Evolutionary conservation across 2,329 filamentous ascomycete genomes (phyloP), one percentile per base, ranked within the genome.

Genomic region (Nemania abortiva): DNA sequence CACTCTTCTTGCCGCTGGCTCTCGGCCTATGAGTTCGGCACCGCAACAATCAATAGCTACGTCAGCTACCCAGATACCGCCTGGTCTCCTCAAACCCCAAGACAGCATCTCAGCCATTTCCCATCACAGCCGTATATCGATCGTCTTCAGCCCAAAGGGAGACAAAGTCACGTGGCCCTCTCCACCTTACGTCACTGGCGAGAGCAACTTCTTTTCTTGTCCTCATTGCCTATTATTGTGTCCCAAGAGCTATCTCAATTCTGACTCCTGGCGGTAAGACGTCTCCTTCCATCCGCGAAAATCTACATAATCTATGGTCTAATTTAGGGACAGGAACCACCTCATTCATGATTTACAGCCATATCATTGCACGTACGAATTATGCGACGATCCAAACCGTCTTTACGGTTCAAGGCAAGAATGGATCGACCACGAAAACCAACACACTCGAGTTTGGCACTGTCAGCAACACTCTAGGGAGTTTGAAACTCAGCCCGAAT

Each of bases 351-450:
- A 74, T n/a, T 47, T 74, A 9, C 68, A 71, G 31, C 61, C 72
- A 15, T 74, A 74, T 55, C 59, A 66, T 20, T 74, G 72, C 57
- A 74, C 72, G 0, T 73, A 74, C 31, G 53, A 71, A 56, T 45
- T 62, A 18, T 74, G 72, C 15, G 18, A 39, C 18, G 70, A 72
- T 29, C 66, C 70, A 18, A n/a, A 69, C 31, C 62, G 69, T 2
- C 52, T 71, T 1, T 74, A 74, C 42, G 65, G 65, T 6, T 53
- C 55, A 2, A 68, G 31, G 22, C 58, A 71, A 42, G 72, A 73
- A 29, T 74, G 70, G 70, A 63, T 72, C 13, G 58, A 72, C 18
- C 72, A 74, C 22, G 72, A 74, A 45, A 66, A 37, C 42, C 69
- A 69, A 37, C 72, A 74, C 37, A 52, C 29, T 4, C 45, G 60